Evolutionary conservation across 164 flowering plant genomes (phyloP), one percentile per base, ranked within the genome.

Genomic region (Tetracentron sinense): DNA sequence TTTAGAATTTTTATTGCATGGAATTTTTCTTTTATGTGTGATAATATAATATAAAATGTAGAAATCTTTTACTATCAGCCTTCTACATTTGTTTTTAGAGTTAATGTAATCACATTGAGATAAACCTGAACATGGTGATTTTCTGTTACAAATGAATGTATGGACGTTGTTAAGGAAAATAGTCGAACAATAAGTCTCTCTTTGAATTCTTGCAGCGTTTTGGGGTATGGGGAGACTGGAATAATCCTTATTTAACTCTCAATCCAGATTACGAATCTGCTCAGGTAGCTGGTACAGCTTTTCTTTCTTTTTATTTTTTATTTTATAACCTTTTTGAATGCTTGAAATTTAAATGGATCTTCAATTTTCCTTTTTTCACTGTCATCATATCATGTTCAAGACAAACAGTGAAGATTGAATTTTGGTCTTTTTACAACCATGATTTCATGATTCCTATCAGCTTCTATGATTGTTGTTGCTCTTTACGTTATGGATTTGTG

Each of bases 201-300:
- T 14, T 67, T 68, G 49, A 62, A 60, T 73, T 19, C 66, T 71
- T 76, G 78, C 87, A 90, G 96, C 91, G 96, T 1, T 91, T 68
- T 80, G 99, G 97, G 68, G 85, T 91, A n/a, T 91, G 99, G 97
- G 99, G 81, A 33, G 93, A 90, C 73, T 95, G 99, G 97, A 73
- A 74, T 56, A 79, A 81, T 74, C 87, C 96, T 65, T 95, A 95
- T 81, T 77, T 91, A 64, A 91, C 97, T 60, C 90, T 95, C 27
- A 79, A 82, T 81, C 96, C 96, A 55, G 92, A 84, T 61, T 91
- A 95, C 79, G 99, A 95, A 83, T 96, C 97, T 67, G 87, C 97
- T 47, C 97, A 93, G 96, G 97, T 90, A 73, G 28, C 64, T 50
- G 33, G n/a, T 54, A 48, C 56, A 27, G 10, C 50, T 38, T 47